Conservation (phyloP, 2,329 filamentous ascomycete genomes). For the Ascochyta fabae region DNA sequence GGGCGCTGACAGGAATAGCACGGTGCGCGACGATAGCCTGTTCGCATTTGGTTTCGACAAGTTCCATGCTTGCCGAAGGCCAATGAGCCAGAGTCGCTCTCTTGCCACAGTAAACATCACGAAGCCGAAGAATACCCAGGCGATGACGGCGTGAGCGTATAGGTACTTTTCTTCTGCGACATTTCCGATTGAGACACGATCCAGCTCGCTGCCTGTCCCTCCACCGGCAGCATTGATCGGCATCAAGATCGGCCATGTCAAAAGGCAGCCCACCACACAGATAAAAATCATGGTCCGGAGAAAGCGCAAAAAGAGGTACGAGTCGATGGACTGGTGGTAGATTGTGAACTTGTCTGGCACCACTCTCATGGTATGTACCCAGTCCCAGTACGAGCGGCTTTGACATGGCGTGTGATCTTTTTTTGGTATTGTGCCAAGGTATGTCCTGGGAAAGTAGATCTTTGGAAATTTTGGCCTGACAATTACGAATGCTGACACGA, state of each 20-base stretch:
- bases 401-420: constrained; percentile 51
- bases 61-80: constrained; percentile 89
- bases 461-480: constrained; percentile 53
- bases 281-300: constrained; percentile 79
- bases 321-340: constrained; percentile 90
- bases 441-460: constrained; percentile 55
- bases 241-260: constrained; percentile 89
- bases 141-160: constrained; percentile 81
- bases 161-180: constrained; percentile 67
- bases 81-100: constrained; percentile 90
- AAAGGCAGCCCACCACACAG: constrained; percentile 79
- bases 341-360: constrained; percentile 78
- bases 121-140: constrained; percentile 85
- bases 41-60: constrained; percentile 83
- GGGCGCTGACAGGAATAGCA: constrained; percentile 88
- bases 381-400: constrained; percentile 45
- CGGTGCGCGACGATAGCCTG: constrained; percentile 86
- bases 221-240: constrained; percentile 88
- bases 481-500: constrained; percentile 48
- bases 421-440: constrained; percentile 51
- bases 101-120: constrained; percentile 87
- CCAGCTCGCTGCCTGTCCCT: constrained; percentile 68
- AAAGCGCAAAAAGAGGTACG: constrained; percentile 89
- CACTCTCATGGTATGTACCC: constrained; percentile 57
- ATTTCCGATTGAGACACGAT: constrained; percentile 81